A percentile compares a stretch with the other conserved stretches of the same genome.
Evolutionary conservation across 805 yeast genomes (phyloP).

Genomic region (Starmerella asiatica): DNA sequence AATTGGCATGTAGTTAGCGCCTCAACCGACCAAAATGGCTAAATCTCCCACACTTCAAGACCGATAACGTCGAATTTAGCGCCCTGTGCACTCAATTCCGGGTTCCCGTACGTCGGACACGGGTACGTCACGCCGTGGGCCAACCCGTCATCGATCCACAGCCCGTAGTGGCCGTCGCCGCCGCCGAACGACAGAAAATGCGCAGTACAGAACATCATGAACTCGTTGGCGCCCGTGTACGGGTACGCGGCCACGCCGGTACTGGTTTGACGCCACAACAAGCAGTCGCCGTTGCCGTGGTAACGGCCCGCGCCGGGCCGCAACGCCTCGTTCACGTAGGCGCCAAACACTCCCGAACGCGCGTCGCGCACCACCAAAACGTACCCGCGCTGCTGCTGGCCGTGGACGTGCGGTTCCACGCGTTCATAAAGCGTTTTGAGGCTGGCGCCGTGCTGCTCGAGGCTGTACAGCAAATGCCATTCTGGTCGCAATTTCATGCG

Average conservation of each 20-base stretch:
- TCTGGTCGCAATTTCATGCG: conserved; percentile 61
- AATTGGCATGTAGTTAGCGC: too few relatives aligned
- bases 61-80: conserved; percentile 58
- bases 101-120: conserved; percentile 84
- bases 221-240: conserved; percentile 79
- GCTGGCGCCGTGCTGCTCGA: conserved; percentile 88
- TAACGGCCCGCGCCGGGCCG: conserved; percentile 53
- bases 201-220: conserved; percentile 66
- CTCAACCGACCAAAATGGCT: too few relatives aligned
- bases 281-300: conserved; percentile 92
- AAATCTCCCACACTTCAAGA: conserved; percentile 72
- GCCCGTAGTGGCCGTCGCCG: conserved; percentile 83
- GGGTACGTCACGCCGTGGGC: conserved; percentile 63
- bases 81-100: conserved; percentile 49
- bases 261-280: conserved; percentile 58
- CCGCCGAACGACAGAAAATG: conserved; percentile 76
- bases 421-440: conserved; percentile 59
- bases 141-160: conserved; percentile 70
- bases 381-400: conserved; percentile 42
- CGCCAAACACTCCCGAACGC: conserved; percentile 56
- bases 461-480: conserved; percentile 70
- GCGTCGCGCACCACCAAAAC: conserved; percentile 59
- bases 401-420: conserved; percentile 34
- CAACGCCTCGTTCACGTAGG: conserved; percentile 55
- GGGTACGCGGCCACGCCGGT: conserved; percentile 58